Percentiles rank a stretch among this genome's conserved stretches.
phyloP scores from a whole-genome alignment of 352 stramenopile species.

The Peronospora belbahrii region DNA sequence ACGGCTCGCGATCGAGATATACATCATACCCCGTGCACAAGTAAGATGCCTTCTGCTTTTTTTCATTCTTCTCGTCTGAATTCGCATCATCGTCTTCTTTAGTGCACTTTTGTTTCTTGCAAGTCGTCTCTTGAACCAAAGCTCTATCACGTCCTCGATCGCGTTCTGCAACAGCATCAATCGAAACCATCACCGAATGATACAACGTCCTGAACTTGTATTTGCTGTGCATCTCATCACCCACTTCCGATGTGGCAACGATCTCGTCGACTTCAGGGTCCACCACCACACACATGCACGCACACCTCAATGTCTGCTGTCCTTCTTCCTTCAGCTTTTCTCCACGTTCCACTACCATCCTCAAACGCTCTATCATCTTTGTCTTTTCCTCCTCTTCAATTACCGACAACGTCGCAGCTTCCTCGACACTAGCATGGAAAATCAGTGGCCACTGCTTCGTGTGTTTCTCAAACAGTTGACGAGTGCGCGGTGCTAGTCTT shows the following conservation, averaged over 20 bases:
- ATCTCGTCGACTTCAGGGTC: conserved; percentile 29
- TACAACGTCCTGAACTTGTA: conserved; percentile 48
- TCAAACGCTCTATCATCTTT: conserved; percentile 24
- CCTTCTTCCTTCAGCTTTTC: conserved; percentile 10
- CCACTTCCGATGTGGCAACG: conserved; percentile 26
- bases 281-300: conserved; percentile 46
- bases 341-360: conserved; percentile 17
- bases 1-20: conserved; percentile 81
- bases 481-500: conserved; percentile 44
- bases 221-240: conserved; percentile 2
- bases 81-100: conserved; percentile 5
- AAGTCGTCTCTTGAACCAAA: conserved; percentile 4
- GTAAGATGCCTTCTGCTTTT: conserved; percentile 50
- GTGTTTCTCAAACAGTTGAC: conserved; percentile 50
- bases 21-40: conserved; percentile 86
- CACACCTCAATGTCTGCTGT: conserved; percentile 25
- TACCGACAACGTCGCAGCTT: conserved; percentile 26
- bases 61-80: conserved; percentile 1
- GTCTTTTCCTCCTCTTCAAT: conserved; percentile 35
- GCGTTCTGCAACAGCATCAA: conserved; percentile 56
- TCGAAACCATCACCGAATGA: conserved; percentile 62
- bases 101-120: conserved; percentile 31
- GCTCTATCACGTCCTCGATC: conserved; percentile 36
- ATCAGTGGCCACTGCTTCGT: conserved; percentile 68
- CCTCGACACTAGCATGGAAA: conserved; percentile 67